These are phyloP conservation scores for Vitis hybrid DNA, from an alignment of 177 flowering plant species.

Conservation along the genomic window DNA sequence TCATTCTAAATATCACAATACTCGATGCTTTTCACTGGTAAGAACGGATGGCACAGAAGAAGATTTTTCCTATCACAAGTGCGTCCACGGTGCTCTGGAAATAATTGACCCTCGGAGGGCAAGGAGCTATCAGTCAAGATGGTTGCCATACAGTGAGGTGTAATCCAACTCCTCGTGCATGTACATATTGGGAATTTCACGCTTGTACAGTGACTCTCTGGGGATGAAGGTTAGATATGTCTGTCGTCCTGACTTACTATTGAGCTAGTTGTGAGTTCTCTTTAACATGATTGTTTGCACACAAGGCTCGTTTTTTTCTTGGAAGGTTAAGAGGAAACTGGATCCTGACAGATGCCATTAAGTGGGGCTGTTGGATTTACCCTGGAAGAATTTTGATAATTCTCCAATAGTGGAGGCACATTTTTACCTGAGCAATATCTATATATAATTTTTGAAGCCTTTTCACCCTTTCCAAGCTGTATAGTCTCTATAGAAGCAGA, in stretches of 20 bases:
- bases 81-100: constrained; percentile 51
- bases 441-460: not conserved
- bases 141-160: constrained; percentile 12
- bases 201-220: not conserved
- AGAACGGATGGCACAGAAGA: constrained; percentile 54
- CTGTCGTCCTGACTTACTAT: not conserved
- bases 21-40: constrained; percentile 56
- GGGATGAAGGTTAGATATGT: not conserved
- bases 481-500: not conserved
- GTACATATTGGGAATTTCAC: constrained; percentile 4
- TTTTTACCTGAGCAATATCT: not conserved
- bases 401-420: not conserved
- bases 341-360: not conserved
- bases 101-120: constrained; percentile 44
- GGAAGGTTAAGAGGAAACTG: not conserved
- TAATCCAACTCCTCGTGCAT: not conserved
- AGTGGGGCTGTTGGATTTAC: not conserved
- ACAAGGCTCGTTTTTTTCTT: too few species aligned
- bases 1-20: constrained; percentile 32
- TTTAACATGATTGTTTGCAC: too few species aligned
- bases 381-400: not conserved
- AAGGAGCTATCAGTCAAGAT: constrained; percentile 28
- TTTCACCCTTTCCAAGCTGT: not conserved
- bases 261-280: not conserved
- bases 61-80: constrained; percentile 76